Base-by-base conservation (phyloP, 495 filamentous ascomycete genomes). In the Terfezia claveryi region DNA sequence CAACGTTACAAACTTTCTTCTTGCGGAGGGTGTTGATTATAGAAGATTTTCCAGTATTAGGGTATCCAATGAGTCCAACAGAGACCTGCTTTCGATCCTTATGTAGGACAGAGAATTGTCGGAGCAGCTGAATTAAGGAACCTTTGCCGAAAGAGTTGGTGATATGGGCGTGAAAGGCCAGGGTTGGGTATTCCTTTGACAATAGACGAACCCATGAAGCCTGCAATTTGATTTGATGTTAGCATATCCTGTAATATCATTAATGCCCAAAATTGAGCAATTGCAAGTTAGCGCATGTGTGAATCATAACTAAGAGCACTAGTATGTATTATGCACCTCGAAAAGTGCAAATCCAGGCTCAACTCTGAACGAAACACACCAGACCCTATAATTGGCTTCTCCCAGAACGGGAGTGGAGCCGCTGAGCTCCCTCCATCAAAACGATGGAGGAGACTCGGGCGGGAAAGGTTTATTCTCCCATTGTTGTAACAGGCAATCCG, bases 281-380 rank as follows among this genome's bases (percentile, higher is more conserved):
- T 38, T 23, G 54, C 58, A 55, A 20, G 41, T 32, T 32, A 32
- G 62, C 55, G 59, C 61, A 83, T 98, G 89, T 98, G 77, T 92
- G 88, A 82, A 81, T 83, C 86, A 81, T 83, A 81, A 94, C 89
- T 98, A 96, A 92, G 91, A 94, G 82, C 71, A 77, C 76, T 74
- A 73, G 80, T 78, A 89, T 72, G 56, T 64, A 52, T 12, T 10
- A 17, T 32, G 38, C 49, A 52, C 52, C 51, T 14, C 51, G 55
- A 57, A 59, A 55, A 55, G 51, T 44, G 36, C 54, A 32, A 20
- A n/a, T 11, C 44, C 55, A 56, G 55, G 16, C 64, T 72, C 69
- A 73, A 75, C 77, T 77, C 71, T 32, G 68, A 62, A 82, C 79
- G 80, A 80, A 74, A 76, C 77, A 81, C 73, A 71, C 71, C 49